A percentile compares a stretch with the other conserved stretches of the same genome.
Evolutionary conservation across 148 eudicot genomes (phyloP).

Genomic region (Amaranthus hypochondriacus): DNA sequence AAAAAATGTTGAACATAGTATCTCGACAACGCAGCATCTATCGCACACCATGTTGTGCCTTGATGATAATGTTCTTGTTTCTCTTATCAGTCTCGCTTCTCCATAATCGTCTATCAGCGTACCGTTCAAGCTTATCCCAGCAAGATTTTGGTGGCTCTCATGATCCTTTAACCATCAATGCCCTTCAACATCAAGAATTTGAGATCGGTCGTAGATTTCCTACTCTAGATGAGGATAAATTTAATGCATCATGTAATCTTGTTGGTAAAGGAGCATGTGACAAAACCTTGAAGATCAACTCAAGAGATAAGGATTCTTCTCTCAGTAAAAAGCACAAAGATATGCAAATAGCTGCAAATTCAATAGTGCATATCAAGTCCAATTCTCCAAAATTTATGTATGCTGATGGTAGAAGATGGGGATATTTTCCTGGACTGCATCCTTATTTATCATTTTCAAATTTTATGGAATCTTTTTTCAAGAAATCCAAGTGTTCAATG

Average conservation of each 20-base stretch:
- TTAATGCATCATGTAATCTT: conserved; percentile 2
- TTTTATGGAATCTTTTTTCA: conserved; percentile 73
- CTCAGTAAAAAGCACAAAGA: conserved; percentile 18
- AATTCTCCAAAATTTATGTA: conserved; percentile 38
- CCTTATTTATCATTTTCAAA: conserved; percentile 61
- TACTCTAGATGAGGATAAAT: conserved; percentile 34
- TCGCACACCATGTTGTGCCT: conserved; percentile 43
- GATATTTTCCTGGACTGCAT: conserved; percentile 73
- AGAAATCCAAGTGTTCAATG: conserved; percentile 66
- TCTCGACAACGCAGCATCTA: background rate
- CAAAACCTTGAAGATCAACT: conserved; percentile 12
- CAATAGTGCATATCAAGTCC: conserved; percentile 19
- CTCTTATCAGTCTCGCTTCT: conserved; percentile 58
- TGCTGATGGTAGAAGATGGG: conserved; percentile 83
- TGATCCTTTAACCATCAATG: conserved; percentile 8
- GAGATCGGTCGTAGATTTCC: conserved; percentile 36
- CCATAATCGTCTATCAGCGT: conserved; percentile 48
- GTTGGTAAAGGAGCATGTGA: conserved; percentile 11
- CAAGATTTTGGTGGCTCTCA: conserved; percentile 9
- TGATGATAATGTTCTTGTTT: conserved; percentile 45
- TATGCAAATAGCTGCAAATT: conserved; percentile 18
- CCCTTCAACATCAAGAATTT: conserved; percentile 25
- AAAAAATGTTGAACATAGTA: too few species aligned
- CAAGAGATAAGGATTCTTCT: conserved; percentile 7
- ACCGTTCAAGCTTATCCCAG: background rate